Evolutionary conservation across 192 early-diverging fungal genomes (phyloP), one percentile per base, ranked within the genome.

Genomic region (Podochytrium sp.): DNA sequence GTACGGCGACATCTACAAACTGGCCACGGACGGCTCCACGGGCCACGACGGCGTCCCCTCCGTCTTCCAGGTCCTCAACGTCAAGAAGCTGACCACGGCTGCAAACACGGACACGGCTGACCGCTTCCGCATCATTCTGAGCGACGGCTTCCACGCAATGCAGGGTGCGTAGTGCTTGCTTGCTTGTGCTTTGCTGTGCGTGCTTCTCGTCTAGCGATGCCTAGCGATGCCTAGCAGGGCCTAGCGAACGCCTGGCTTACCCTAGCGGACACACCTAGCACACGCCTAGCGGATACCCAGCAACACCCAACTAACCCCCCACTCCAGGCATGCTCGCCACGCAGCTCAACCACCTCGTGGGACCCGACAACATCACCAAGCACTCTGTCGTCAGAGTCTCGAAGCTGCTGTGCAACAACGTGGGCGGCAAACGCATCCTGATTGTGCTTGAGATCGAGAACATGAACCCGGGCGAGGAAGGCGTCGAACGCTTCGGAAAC

Each of bases 281-380:
- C n/a, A n/a, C n/a, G n/a, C n/a, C n/a, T n/a, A n/a, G n/a, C n/a
- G n/a, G n/a, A n/a, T n/a, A n/a, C n/a, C n/a, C n/a, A n/a, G n/a
- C n/a, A n/a, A n/a, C n/a, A n/a, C n/a, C n/a, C n/a, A n/a, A n/a
- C n/a, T n/a, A n/a, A n/a, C n/a, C n/a, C n/a, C n/a, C 47, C 33
- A 62, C 33, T 14, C 25, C 77, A 90, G 89, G 87, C 7, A 91
- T 93, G 88, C 79, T 93, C 39, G 80, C 81, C 18, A 84, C 85
- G 2, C 74, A 80, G 18, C 75, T 86, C 41, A 88, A 87, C 66
- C 60, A 37, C 2, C 40, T 85, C 34, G 76, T 90, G n/a, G 79
- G 76, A 20, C 64, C 69, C 0, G 79, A 77, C 10, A 61, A 57
- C 0, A 59, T 93, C n/a, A 41, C 71, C 41, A 88, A 85, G 74